These are phyloP conservation scores for Boletus barrowsii DNA, from an alignment of 768 basidiomycete genomes.

Conservation along the genomic window DNA sequence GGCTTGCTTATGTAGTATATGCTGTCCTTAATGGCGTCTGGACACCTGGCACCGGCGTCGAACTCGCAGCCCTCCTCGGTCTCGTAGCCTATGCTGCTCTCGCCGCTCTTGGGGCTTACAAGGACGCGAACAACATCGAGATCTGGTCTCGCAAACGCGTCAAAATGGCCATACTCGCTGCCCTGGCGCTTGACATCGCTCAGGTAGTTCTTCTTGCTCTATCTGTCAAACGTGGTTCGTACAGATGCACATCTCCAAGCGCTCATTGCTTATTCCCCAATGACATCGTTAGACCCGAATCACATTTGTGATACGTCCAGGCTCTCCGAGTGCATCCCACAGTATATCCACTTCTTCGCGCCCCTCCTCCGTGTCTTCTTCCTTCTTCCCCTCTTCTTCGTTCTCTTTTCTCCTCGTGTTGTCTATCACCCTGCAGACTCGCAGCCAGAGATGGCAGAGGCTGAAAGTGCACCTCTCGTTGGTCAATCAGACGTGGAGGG, in stretches of 20 bases:
- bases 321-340: conserved; percentile 29
- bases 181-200: conserved; percentile 58
- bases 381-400: conserved; percentile 56
- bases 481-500: conserved; percentile 46
- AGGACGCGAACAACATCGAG: conserved; percentile 66
- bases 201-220: conserved; percentile 55
- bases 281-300: conserved; percentile 10
- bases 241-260: background rate
- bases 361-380: conserved; percentile 65
- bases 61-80: conserved; percentile 65
- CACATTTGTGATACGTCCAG: conserved; percentile 21
- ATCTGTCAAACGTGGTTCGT: conserved; percentile 35
- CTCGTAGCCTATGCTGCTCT: conserved; percentile 68
- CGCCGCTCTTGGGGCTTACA: conserved; percentile 75
- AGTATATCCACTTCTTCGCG: conserved; percentile 50
- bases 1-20: conserved; percentile 63
- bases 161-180: conserved; percentile 49
- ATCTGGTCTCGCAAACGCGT: conserved; percentile 65
- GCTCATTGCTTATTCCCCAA: background rate
- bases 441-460: conserved; percentile 16
- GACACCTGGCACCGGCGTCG: conserved; percentile 61
- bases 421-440: conserved; percentile 45
- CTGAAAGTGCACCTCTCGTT: conserved; percentile 26
- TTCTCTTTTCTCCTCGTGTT: conserved; percentile 62
- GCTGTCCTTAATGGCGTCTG: conserved; percentile 65